Conservation (phyloP, 768 basidiomycete genomes). For the Sistotremastrum niveocremeum region DNA sequence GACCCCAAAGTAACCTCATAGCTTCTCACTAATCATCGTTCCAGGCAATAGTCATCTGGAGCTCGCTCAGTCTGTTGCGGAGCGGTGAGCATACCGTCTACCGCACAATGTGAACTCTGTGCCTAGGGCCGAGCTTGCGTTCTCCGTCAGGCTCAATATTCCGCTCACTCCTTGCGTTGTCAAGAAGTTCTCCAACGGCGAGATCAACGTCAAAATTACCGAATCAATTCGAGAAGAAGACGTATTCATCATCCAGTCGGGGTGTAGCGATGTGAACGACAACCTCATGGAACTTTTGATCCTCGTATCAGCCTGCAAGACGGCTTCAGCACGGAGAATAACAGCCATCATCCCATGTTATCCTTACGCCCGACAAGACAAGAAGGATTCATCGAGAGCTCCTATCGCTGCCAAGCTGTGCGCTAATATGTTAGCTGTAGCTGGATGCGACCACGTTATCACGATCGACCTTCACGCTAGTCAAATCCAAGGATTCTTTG, state of each 20-base stretch:
- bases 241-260: constrained; percentile 95
- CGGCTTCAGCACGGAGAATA: constrained; percentile 86
- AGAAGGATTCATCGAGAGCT: constrained; percentile 91
- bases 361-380: constrained; percentile 94
- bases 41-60: constrained; percentile 96
- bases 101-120: constrained; percentile 19
- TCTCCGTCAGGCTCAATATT: constrained; percentile 64
- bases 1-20: not conserved
- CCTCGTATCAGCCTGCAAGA: constrained; percentile 96
- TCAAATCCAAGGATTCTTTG: constrained; percentile 98
- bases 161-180: constrained; percentile 76
- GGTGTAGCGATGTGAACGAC: constrained; percentile 83
- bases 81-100: constrained; percentile 72
- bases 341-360: constrained; percentile 98
- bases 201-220: constrained; percentile 87
- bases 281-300: constrained; percentile 98
- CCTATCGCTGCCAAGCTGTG: constrained; percentile 98
- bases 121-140: constrained; percentile 29
- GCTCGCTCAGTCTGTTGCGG: constrained; percentile 89
- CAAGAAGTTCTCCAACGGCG: constrained; percentile 88
- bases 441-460: constrained; percentile 96
- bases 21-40: constrained; percentile 1
- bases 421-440: constrained; percentile 94
- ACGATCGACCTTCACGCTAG: constrained; percentile 98
- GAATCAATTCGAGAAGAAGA: constrained; percentile 97